phyloP scores from a whole-genome alignment of 2,329 filamentous ascomycete species.

The Trichoderma sp. region DNA sequence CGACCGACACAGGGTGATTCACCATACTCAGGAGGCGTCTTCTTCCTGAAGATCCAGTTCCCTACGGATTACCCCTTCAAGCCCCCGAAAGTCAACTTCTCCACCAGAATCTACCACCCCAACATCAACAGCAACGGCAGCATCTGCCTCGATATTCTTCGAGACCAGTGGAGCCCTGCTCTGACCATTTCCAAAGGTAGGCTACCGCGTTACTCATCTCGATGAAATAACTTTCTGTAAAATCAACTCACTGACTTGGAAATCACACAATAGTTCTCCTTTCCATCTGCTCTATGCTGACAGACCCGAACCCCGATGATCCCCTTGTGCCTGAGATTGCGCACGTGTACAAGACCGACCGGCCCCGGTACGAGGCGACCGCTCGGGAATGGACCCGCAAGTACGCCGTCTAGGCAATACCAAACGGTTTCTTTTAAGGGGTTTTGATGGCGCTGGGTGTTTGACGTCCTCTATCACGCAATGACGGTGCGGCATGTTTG shows the following conservation, averaged over 20 bases:
- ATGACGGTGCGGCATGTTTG: slow-evolving; percentile 14
- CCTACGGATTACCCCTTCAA: slow-evolving; percentile 99
- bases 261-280: slow-evolving; percentile 67
- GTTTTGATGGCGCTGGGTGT: slow-evolving; percentile 27
- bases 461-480: slow-evolving; percentile 25
- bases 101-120: slow-evolving; percentile 98
- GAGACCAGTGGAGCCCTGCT: slow-evolving; percentile 98
- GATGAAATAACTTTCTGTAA: neutral
- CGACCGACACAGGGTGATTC: slow-evolving; percentile 71
- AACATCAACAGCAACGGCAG: slow-evolving; percentile 99
- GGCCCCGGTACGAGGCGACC: slow-evolving; percentile 90
- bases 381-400: slow-evolving; percentile 98
- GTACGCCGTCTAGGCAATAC: slow-evolving; percentile 75
- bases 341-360: slow-evolving; percentile 99
- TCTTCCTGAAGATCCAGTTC: slow-evolving; percentile 99
- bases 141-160: slow-evolving; percentile 96
- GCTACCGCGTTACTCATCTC: neutral
- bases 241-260: slow-evolving; percentile 14
- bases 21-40: slow-evolving; percentile 96
- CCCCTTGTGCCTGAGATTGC: slow-evolving; percentile 98
- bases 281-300: slow-evolving; percentile 99
- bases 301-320: slow-evolving; percentile 98
- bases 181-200: slow-evolving; percentile 97
- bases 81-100: slow-evolving; percentile 99
- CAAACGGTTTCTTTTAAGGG: slow-evolving; percentile 20